Evolutionary conservation across 306 rosid genomes (phyloP).

Genomic region (Prunus kanzakura): DNA sequence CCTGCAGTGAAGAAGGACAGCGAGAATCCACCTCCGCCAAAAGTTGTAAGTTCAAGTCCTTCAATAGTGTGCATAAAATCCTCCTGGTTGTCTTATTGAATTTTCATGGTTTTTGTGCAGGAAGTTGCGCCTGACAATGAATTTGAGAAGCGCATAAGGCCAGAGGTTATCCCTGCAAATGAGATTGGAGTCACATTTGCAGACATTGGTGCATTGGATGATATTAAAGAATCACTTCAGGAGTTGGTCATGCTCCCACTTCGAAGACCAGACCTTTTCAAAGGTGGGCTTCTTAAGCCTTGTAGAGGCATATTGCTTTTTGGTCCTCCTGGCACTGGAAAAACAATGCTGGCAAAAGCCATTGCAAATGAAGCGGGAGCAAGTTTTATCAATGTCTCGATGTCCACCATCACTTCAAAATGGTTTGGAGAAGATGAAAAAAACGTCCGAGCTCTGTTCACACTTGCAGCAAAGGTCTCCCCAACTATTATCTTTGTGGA

Average conservation of each 20-base stretch:
- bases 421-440: slow-evolving; percentile 82
- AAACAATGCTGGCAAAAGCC: slow-evolving; percentile 87
- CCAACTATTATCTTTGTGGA: slow-evolving; percentile 80
- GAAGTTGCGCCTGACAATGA: slow-evolving; percentile 76
- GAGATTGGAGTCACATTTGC: slow-evolving; percentile 82
- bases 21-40: slow-evolving; percentile 58
- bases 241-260: slow-evolving; percentile 85
- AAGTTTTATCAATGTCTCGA: slow-evolving; percentile 75
- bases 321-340: slow-evolving; percentile 89
- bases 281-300: slow-evolving; percentile 71
- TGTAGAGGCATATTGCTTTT: slow-evolving; percentile 79
- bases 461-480: slow-evolving; percentile 76
- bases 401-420: slow-evolving; percentile 73
- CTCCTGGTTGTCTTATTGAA: slow-evolving; percentile 2
- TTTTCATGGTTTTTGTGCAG: slow-evolving; percentile 31
- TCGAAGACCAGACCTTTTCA: slow-evolving; percentile 77
- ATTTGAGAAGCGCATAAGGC: slow-evolving; percentile 79
- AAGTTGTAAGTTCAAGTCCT: slow-evolving; percentile 48
- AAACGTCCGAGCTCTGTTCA: slow-evolving; percentile 72
- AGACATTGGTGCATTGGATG: slow-evolving; percentile 74
- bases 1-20: slow-evolving; percentile 61
- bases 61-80: neutral
- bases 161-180: slow-evolving; percentile 74
- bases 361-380: slow-evolving; percentile 86
- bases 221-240: slow-evolving; percentile 76